Evolutionary conservation across 1,139 yeast genomes (phyloP).

Genomic region (Diutina neorugosa): DNA sequence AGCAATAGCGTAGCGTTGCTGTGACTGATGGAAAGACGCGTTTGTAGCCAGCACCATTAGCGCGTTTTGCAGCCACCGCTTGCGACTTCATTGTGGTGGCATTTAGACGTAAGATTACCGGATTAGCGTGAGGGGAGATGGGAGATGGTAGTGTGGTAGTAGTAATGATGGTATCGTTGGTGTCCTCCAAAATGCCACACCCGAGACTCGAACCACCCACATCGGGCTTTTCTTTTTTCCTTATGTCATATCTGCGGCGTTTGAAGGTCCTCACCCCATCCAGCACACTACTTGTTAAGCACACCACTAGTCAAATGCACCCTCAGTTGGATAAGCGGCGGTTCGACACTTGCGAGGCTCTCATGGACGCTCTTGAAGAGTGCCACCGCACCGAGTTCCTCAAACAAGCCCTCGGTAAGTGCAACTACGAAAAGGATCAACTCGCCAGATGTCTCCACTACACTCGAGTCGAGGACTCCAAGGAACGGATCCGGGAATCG

Average conservation of each 20-base stretch:
- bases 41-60: background rate
- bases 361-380: slow-evolving; percentile 80
- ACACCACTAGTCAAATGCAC: slow-evolving; percentile 20
- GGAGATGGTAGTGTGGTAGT: too few relatives aligned
- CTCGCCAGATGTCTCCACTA: slow-evolving; percentile 68
- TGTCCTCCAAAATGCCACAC: too few relatives aligned
- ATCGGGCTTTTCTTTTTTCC: background rate
- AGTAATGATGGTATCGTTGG: too few relatives aligned
- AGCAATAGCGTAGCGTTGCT: background rate
- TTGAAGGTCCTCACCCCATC: background rate
- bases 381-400: slow-evolving; percentile 71
- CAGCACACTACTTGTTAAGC: too few relatives aligned
- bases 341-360: slow-evolving; percentile 54
- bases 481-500: slow-evolving; percentile 45
- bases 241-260: background rate
- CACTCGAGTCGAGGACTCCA: slow-evolving; percentile 60
- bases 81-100: too few relatives aligned
- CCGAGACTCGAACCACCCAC: background rate
- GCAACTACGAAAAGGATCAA: slow-evolving; percentile 78
- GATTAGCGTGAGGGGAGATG: too few relatives aligned
- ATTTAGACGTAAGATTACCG: background rate
- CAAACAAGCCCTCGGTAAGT: slow-evolving; percentile 68
- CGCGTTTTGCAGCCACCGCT: background rate
- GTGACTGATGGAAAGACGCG: background rate
- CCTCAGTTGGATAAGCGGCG: slow-evolving; percentile 35